Conservation (phyloP, 352 stramenopile species). For the Phytophthora citrophthora region DNA sequence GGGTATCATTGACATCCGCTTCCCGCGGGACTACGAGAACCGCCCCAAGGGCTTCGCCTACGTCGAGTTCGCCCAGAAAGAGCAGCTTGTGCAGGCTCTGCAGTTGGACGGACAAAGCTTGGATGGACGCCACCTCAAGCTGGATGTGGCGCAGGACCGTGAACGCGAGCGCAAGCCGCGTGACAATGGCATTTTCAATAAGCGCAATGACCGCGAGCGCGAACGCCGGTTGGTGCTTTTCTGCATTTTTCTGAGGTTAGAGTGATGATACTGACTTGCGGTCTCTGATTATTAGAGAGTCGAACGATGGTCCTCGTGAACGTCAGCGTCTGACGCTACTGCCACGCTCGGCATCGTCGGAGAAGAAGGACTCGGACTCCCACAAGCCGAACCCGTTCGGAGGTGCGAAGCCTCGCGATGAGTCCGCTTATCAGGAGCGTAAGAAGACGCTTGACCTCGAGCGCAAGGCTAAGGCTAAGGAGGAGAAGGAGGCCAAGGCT, state of each 20-base stretch:
- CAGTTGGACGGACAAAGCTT: constrained; percentile 52
- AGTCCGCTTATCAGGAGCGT: constrained; percentile 68
- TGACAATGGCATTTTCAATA: constrained; percentile 58
- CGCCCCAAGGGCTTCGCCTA: constrained; percentile 87
- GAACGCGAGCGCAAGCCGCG: constrained; percentile 55
- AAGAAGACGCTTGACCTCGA: constrained; percentile 55
- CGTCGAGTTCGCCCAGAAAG: constrained; percentile 78
- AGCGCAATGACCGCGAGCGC: constrained; percentile 54
- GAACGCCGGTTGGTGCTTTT: constrained; percentile 41
- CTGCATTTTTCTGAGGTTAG: background rate
- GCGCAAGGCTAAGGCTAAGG: constrained; percentile 41
- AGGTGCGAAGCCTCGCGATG: constrained; percentile 86
- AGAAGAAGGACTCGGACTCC: constrained; percentile 37
- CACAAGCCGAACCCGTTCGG: constrained; percentile 80
- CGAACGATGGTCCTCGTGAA: constrained; percentile 43
- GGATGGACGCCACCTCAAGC: constrained; percentile 58
- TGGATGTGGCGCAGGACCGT: constrained; percentile 77
- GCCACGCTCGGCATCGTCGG: constrained; percentile 56
- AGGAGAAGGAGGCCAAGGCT: constrained; percentile 12
- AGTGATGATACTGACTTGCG: background rate
- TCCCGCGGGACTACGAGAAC: constrained; percentile 71
- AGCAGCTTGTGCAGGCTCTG: constrained; percentile 71
- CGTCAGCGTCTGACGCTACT: constrained; percentile 66
- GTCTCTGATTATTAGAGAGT: constrained; percentile 19
- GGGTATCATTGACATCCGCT: constrained; percentile 71